Percentiles rank a stretch among this genome's conserved stretches.
Evolutionary conservation across 805 yeast species (phyloP).

Genomic region (Saccharomycopsis malanga): DNA sequence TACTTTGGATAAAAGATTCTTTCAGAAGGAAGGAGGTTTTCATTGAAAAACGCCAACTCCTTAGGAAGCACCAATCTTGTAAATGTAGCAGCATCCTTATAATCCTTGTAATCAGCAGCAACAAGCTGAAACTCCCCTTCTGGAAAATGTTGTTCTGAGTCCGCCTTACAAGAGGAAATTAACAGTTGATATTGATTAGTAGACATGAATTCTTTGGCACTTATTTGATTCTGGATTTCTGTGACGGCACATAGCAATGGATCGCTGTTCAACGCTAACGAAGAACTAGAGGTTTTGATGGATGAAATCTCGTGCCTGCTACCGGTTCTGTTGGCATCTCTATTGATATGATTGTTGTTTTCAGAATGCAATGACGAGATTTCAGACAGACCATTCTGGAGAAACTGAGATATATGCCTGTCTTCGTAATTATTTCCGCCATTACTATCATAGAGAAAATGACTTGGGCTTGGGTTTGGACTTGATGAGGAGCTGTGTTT

Average conservation of each 20-base stretch:
- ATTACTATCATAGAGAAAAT: too few relatives aligned
- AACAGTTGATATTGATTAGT: neutral
- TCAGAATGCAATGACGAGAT: too few relatives aligned
- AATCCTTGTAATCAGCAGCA: neutral
- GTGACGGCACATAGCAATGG: neutral
- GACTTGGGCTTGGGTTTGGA: too few relatives aligned
- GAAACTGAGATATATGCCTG: too few relatives aligned
- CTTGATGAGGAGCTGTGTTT: neutral
- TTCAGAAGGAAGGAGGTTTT: constrained; percentile 12
- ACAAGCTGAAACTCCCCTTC: too few relatives aligned
- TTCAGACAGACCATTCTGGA: too few relatives aligned
- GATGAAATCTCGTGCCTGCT: too few relatives aligned
- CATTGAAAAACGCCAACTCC: neutral
- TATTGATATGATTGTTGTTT: too few relatives aligned
- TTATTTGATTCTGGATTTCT: constrained; percentile 3
- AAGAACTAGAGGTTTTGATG: neutral
- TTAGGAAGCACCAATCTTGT: neutral
- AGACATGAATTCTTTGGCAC: neutral
- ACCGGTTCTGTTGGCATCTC: too few relatives aligned
- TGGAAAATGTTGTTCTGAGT: neutral
- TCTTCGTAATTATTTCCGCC: too few relatives aligned
- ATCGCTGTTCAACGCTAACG: neutral
- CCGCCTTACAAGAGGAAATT: neutral
- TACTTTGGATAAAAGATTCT: constrained; percentile 13
- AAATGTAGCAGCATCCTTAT: neutral